A percentile compares a stretch with the other conserved stretches of the same genome.
Conservation (phyloP, 1,284 basidiomycete species). For the Athelia sp. region DNA sequence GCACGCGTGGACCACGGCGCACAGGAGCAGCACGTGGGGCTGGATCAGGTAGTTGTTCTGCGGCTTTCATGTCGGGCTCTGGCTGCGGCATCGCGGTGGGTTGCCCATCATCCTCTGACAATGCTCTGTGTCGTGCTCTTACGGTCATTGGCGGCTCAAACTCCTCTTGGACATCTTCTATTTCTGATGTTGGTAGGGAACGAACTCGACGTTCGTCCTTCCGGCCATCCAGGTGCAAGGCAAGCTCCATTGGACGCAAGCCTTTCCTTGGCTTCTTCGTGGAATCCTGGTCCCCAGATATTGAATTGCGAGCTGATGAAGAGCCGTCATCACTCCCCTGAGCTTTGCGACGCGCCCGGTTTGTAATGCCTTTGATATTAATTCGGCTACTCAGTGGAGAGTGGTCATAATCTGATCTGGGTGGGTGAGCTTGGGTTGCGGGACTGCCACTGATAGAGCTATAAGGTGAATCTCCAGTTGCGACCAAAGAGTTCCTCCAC, state of each 20-base stretch:
- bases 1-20: conserved; percentile 18
- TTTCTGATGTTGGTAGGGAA: not conserved
- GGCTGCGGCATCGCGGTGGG: not conserved
- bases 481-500: conserved; percentile 25
- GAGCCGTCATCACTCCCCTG: conserved; percentile 42
- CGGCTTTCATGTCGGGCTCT: not conserved
- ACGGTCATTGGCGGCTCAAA: not conserved
- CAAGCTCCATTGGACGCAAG: not conserved
- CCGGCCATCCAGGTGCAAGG: not conserved
- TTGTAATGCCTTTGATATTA: conserved; percentile 33
- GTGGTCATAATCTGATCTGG: conserved; percentile 13
- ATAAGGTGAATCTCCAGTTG: conserved; percentile 26
- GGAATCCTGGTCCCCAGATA: conserved; percentile 38
- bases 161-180: not conserved
- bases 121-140: not conserved
- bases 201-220: conserved; percentile 2
- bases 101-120: not conserved
- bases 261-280: conserved; percentile 18
- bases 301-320: conserved; percentile 40
- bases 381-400: conserved; percentile 39
- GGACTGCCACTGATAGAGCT: conserved; percentile 29
- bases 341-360: conserved; percentile 29
- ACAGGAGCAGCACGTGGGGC: conserved; percentile 20
- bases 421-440: conserved; percentile 25
- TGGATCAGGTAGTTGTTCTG: not conserved